Percentiles rank a stretch among this genome's conserved stretches.
These are phyloP conservation scores for Talaromyces ruber DNA, from an alignment of 495 filamentous ascomycete species.

Conservation along the genomic window DNA sequence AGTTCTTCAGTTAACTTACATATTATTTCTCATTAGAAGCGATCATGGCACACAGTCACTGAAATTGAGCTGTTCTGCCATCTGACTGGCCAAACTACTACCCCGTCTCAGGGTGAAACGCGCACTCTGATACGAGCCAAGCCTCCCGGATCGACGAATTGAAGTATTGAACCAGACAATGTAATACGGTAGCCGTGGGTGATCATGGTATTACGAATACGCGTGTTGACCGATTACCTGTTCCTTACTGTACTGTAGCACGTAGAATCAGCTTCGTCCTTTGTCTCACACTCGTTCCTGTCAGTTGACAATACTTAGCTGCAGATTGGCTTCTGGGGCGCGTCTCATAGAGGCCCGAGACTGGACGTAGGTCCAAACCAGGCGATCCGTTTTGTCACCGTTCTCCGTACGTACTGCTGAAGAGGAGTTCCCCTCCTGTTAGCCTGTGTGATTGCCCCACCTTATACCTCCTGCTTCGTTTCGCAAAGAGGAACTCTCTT, in stretches of 20 bases:
- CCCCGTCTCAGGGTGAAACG: constrained; percentile 1
- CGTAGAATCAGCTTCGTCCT: not conserved
- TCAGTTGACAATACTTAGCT: not conserved
- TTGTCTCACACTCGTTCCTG: not conserved
- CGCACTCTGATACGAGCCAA: not conserved
- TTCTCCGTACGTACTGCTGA: not conserved
- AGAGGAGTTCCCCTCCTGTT: constrained; percentile 1
- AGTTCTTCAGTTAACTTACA: too few species aligned
- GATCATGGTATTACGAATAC: not conserved
- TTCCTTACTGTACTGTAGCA: not conserved
- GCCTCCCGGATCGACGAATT: not conserved
- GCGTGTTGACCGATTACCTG: not conserved
- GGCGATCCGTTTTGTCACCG: not conserved
- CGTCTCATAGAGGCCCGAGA: not conserved
- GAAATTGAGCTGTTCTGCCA: not conserved
- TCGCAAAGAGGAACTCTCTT: not conserved
- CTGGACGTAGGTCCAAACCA: not conserved
- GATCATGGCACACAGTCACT: not conserved
- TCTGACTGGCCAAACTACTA: not conserved
- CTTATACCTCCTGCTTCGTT: constrained; percentile 5
- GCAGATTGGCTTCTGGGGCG: not conserved
- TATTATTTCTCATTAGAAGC: not conserved
- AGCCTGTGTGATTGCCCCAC: constrained; percentile 5
- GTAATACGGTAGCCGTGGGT: not conserved
- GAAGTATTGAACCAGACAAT: not conserved